phyloP scores from a whole-genome alignment of 2,329 filamentous ascomycete genomes.

The Acrocalymma vagum region DNA sequence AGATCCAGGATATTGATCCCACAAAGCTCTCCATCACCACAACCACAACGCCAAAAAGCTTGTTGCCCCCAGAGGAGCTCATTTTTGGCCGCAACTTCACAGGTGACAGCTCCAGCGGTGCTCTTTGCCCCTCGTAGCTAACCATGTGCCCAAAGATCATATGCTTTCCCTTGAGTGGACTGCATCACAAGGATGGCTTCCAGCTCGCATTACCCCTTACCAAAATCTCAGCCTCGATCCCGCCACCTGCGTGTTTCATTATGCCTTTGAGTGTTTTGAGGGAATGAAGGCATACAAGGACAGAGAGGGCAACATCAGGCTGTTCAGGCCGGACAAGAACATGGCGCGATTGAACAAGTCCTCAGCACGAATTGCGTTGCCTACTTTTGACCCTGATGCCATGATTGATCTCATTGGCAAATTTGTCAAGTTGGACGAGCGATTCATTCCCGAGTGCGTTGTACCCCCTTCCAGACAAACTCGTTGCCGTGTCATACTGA shows the following conservation, averaged over 20 bases:
- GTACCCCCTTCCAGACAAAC: not conserved
- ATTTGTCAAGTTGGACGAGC: constrained; percentile 81
- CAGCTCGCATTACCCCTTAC: constrained; percentile 87
- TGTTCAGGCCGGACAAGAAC: constrained; percentile 96
- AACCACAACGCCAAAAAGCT: constrained; percentile 77
- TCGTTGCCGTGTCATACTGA: constrained; percentile 16
- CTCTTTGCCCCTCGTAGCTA: constrained; percentile 14
- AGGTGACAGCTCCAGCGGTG: constrained; percentile 60
- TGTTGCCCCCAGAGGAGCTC: constrained; percentile 79
- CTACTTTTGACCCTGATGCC: constrained; percentile 78
- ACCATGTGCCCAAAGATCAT: constrained; percentile 72
- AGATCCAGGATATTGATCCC: constrained; percentile 77
- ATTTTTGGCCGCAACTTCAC: constrained; percentile 93
- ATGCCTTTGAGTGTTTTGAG: constrained; percentile 97
- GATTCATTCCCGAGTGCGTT: constrained; percentile 83
- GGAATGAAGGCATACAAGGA: constrained; percentile 99
- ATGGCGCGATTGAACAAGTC: constrained; percentile 96
- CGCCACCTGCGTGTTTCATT: constrained; percentile 97
- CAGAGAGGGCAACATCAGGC: constrained; percentile 75
- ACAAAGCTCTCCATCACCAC: constrained; percentile 77
- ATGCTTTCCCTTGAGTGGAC: constrained; percentile 98
- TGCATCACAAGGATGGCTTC: constrained; percentile 80
- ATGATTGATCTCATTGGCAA: constrained; percentile 83
- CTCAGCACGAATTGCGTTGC: constrained; percentile 87
- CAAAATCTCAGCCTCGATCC: constrained; percentile 97